phyloP scores from a whole-genome alignment of 2,329 filamentous ascomycete genomes.

The Aspergillus eucalypticola region DNA sequence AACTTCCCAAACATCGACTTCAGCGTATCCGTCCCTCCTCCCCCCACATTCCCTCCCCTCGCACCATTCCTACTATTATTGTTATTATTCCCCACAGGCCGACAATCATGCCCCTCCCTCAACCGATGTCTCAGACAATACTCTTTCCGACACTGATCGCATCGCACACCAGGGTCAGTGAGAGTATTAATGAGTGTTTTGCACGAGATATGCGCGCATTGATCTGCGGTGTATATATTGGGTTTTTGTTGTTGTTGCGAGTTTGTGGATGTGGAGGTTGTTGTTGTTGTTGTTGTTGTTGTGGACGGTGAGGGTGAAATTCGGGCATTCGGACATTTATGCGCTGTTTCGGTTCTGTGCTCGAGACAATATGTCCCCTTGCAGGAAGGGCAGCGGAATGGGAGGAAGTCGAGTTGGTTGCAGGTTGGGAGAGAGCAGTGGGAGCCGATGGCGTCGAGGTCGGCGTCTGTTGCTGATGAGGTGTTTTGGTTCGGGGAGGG shows the following conservation, averaged over 20 bases:
- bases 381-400: conserved; percentile 91
- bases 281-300: conserved; percentile 44
- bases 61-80: conserved; percentile 23
- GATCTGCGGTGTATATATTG: conserved; percentile 57
- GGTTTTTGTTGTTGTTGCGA: conserved; percentile 46
- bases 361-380: conserved; percentile 84
- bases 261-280: conserved; percentile 27
- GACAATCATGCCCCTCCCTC: conserved; percentile 80
- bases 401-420: conserved; percentile 92
- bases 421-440: conserved; percentile 93
- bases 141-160: conserved; percentile 49
- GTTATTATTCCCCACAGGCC: conserved; percentile 45
- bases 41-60: neutral
- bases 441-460: conserved; percentile 81
- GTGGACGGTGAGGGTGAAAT: conserved; percentile 16
- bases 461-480: conserved; percentile 53
- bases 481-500: conserved; percentile 22
- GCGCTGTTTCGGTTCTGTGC: conserved; percentile 81
- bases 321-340: conserved; percentile 65
- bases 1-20: conserved; percentile 74
- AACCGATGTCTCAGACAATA: conserved; percentile 56
- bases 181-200: conserved; percentile 56
- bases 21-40: conserved; percentile 60
- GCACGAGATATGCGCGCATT: conserved; percentile 52
- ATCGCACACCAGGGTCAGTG: conserved; percentile 53